These are phyloP conservation scores for Carex arenaria DNA, from an alignment of 202 grass and related monocot genomes.

Conservation along the genomic window DNA sequence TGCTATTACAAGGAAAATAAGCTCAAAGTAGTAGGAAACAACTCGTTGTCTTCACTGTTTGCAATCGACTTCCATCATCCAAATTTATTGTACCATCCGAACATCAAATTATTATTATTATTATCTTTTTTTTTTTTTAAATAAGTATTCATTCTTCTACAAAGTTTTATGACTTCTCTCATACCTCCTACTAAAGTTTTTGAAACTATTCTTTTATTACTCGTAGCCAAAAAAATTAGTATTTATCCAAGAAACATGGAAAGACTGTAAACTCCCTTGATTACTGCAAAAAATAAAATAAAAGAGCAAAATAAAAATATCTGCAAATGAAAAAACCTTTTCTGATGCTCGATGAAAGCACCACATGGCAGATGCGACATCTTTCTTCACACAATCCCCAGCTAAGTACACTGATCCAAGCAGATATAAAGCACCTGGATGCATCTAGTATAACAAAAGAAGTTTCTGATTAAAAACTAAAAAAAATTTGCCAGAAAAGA, in stretches of 20 bases:
- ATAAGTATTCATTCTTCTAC: not conserved
- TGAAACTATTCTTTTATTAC: not conserved
- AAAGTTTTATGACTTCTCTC: not conserved
- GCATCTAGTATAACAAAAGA: slow-evolving; percentile 52
- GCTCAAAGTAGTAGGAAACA: not conserved
- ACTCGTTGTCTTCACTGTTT: not conserved
- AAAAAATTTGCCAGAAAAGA: not conserved
- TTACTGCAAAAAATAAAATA: not conserved
- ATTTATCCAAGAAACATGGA: not conserved
- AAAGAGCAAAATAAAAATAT: not conserved
- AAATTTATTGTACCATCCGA: not conserved
- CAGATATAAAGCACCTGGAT: slow-evolving; percentile 91
- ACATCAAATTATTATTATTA: not conserved
- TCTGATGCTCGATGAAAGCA: slow-evolving; percentile 93
- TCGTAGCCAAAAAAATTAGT: not conserved
- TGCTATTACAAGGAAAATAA: not conserved
- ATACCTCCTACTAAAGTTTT: not conserved
- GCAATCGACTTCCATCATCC: not conserved
- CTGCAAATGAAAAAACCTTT: slow-evolving; percentile 39
- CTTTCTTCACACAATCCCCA: slow-evolving; percentile 87
- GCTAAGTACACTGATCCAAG: slow-evolving; percentile 85
- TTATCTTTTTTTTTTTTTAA: not conserved
- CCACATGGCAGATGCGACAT: slow-evolving; percentile 86
- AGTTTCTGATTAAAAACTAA: not conserved
- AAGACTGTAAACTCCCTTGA: not conserved